phyloP scores from a whole-genome alignment of 75 land plant species.

The Pinus tabuliformis region DNA sequence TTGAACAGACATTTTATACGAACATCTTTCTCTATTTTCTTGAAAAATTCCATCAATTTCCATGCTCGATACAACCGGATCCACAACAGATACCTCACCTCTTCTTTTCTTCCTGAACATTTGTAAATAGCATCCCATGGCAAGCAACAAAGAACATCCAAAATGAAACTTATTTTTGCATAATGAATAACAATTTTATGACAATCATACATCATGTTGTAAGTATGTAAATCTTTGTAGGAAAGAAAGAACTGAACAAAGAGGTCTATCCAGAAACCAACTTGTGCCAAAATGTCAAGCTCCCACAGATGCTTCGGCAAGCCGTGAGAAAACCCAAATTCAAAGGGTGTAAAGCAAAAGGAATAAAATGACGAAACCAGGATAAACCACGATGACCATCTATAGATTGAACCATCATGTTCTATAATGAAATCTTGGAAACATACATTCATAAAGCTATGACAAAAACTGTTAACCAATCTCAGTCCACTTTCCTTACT shows the following conservation, averaged over 20 bases:
- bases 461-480: not conserved
- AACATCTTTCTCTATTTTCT: slow-evolving; percentile 69
- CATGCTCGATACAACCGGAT: slow-evolving; percentile 60
- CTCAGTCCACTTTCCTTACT: not conserved
- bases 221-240: slow-evolving; percentile 58
- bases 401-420: slow-evolving; percentile 25
- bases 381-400: slow-evolving; percentile 53
- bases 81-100: slow-evolving; percentile 71
- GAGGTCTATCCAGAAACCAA: slow-evolving; percentile 60
- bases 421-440: not conserved
- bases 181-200: slow-evolving; percentile 56
- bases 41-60: slow-evolving; percentile 56
- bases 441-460: not conserved
- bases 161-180: slow-evolving; percentile 45
- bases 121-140: slow-evolving; percentile 84
- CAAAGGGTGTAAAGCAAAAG: slow-evolving; percentile 72
- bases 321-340: slow-evolving; percentile 79
- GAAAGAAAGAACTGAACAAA: slow-evolving; percentile 61
- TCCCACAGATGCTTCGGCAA: slow-evolving; percentile 48
- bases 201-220: slow-evolving; percentile 41
- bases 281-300: slow-evolving; percentile 63
- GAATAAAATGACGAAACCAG: slow-evolving; percentile 70
- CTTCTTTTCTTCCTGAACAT: slow-evolving; percentile 26
- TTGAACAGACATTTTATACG: slow-evolving; percentile 76
- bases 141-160: slow-evolving; percentile 64